These are phyloP conservation scores for Trichophyton benhamiae DNA, from an alignment of 2,329 filamentous ascomycete species.

Conservation along the genomic window DNA sequence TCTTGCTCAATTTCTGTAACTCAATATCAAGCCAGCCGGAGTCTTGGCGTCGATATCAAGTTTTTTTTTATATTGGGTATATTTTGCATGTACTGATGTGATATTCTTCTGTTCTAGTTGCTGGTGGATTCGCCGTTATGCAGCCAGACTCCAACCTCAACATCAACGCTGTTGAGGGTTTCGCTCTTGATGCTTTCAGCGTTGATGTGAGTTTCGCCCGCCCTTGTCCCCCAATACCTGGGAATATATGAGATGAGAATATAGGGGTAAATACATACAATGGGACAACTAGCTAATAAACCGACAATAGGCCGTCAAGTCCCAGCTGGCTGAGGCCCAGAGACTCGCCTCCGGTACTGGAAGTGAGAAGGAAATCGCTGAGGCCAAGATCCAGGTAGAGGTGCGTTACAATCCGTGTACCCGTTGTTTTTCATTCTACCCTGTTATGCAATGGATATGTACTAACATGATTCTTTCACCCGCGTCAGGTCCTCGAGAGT, in stretches of 20 bases:
- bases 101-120: constrained; percentile 48
- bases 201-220: constrained; percentile 47
- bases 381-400: constrained; percentile 99
- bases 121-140: constrained; percentile 91
- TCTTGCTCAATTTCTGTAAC: constrained; percentile 7
- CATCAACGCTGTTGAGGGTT: constrained; percentile 98
- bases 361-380: constrained; percentile 93
- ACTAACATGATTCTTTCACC: constrained; percentile 10
- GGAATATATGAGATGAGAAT: background rate
- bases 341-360: constrained; percentile 84
- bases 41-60: background rate
- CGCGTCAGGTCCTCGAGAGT: constrained; percentile 36
- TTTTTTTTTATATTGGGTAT: background rate
- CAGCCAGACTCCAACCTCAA: constrained; percentile 89
- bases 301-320: constrained; percentile 52
- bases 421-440: too few relatives aligned
- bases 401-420: constrained; percentile 39
- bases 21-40: constrained; percentile 9
- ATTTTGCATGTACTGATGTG: background rate
- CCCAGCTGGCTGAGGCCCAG: constrained; percentile 87
- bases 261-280: background rate
- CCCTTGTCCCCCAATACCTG: background rate
- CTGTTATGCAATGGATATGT: background rate
- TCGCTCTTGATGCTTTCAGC: constrained; percentile 91
- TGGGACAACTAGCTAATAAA: background rate